These are phyloP conservation scores for Chaetomiaceae sp. DNA, from an alignment of 2,329 filamentous ascomycete genomes.

Conservation along the genomic window DNA sequence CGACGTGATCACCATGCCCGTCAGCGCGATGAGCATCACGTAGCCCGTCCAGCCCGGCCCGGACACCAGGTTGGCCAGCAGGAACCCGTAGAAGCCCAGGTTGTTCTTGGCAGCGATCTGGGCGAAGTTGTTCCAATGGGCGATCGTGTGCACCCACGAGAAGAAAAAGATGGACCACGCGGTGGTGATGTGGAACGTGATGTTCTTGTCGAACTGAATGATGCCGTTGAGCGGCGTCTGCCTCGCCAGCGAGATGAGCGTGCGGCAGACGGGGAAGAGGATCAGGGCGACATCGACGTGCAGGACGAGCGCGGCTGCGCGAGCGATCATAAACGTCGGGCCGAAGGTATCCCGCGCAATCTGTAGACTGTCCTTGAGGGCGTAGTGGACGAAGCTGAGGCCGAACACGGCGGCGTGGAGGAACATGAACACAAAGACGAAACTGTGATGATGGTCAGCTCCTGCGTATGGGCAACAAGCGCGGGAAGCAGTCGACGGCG, in stretches of 20 bases:
- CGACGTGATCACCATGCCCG: constrained; percentile 73
- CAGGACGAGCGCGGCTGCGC: constrained; percentile 69
- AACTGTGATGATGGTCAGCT: constrained; percentile 43
- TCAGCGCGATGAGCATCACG: constrained; percentile 73
- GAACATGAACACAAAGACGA: constrained; percentile 70
- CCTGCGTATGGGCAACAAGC: too few relatives aligned
- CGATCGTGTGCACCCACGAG: constrained; percentile 79
- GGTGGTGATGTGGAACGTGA: constrained; percentile 79
- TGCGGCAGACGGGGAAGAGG: constrained; percentile 77
- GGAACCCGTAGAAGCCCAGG: constrained; percentile 72
- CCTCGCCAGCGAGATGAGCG: constrained; percentile 73
- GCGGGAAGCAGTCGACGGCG: not conserved
- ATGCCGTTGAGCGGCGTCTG: constrained; percentile 81
- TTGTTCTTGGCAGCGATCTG: constrained; percentile 70
- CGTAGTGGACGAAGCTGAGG: constrained; percentile 76
- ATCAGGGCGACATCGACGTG: constrained; percentile 79
- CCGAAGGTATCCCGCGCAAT: constrained; percentile 65
- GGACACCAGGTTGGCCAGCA: constrained; percentile 71
- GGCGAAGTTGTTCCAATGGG: constrained; percentile 84
- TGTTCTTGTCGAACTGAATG: constrained; percentile 86
- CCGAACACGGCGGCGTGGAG: constrained; percentile 72
- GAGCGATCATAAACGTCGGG: constrained; percentile 70
- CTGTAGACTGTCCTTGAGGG: constrained; percentile 70
- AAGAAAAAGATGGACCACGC: constrained; percentile 88
- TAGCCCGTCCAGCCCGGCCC: constrained; percentile 85